Evolutionary conservation across 2,329 filamentous ascomycete species (phyloP), one percentile per base, ranked within the genome.

Genomic region (Verticillium tricorpus): DNA sequence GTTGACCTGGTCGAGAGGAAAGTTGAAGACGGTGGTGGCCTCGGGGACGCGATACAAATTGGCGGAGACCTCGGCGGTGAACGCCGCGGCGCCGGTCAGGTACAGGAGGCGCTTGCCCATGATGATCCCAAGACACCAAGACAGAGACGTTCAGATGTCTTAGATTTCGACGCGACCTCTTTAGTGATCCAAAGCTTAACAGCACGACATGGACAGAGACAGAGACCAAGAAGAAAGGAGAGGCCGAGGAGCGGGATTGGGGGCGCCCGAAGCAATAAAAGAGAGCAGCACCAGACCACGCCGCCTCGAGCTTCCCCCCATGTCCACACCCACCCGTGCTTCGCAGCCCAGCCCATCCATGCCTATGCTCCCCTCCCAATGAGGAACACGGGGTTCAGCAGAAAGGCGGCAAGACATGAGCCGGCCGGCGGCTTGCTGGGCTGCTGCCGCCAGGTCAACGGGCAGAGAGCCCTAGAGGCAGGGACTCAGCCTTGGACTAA

Each of bases 61-160:
- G 8, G 74, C 78, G 58, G 73, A 71, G 61, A 70, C 75, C 34
- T 71, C 69, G 35, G 69, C 70, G 60, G 71, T 64, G 17, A 80
- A 68, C 32, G 64, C 67, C 57, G 66, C 65, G 39, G 69, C 34
- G 56, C 67, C 65, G 40, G 66, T 64, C n/a, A 63, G 39, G 25
- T 58, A 61, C 19, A 69, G 64, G 35, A 70, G 66, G 34, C 74
- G 62, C 34, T 61, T 68, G 57, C 67, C 66, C 69, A 73, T 70
- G 39, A 64, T 69, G 57, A 14, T 61, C 40, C 25, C 8, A 22
- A 22, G 19, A 52, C 45, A 22, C 25, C 8, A 22, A 22, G 19
- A 52, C 45, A 22, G 19, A 8, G 8, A 8, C n/a, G n/a, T 52
- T 22, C n/a, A 6, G 19, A 52, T 52, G 45, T 52, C 45, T 52